These are phyloP conservation scores for Ogataea nitratoaversa DNA, from an alignment of 805 yeast species.

Conservation along the genomic window DNA sequence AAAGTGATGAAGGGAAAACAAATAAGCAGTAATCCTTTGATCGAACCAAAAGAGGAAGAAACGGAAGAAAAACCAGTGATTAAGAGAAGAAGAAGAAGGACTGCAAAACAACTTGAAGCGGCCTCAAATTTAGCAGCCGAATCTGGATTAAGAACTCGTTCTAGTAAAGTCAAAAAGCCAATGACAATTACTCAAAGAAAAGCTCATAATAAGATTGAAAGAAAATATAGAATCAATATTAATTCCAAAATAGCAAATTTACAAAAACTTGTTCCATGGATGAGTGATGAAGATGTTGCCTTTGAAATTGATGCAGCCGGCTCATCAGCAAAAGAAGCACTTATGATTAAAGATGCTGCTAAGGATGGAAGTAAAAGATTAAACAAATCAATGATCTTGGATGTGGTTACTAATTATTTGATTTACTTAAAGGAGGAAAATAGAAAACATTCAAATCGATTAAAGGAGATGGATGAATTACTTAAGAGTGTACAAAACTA, in stretches of 20 bases:
- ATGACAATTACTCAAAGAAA: conserved; percentile 46
- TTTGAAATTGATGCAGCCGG: conserved; percentile 46
- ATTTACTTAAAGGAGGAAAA: conserved; percentile 49
- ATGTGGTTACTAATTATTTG: conserved; percentile 63
- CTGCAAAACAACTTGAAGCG: not conserved
- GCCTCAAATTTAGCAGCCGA: no score
- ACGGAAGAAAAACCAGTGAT: conserved; percentile 1
- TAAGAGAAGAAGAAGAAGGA: conserved; percentile 8
- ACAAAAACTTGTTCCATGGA: conserved; percentile 66
- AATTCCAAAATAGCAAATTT: conserved; percentile 67
- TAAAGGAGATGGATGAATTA: conserved; percentile 15
- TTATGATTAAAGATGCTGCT: conserved; percentile 5
- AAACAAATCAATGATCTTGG: conserved; percentile 65
- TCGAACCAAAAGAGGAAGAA: not conserved
- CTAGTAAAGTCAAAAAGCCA: conserved; percentile 22
- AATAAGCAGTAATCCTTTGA: not conserved
- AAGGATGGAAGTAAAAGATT: conserved; percentile 35
- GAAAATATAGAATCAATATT: conserved; percentile 66
- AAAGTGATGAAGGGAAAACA: not conserved
- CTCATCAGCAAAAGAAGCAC: conserved; percentile 3
- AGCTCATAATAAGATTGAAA: conserved; percentile 71
- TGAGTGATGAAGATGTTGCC: conserved; percentile 57
- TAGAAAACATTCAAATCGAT: conserved; percentile 20
- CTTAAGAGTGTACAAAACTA: not conserved
- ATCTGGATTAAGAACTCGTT: not conserved